These are phyloP conservation scores for Flaveria brownii DNA, from an alignment of 129 eudicot species.

Conservation along the genomic window DNA sequence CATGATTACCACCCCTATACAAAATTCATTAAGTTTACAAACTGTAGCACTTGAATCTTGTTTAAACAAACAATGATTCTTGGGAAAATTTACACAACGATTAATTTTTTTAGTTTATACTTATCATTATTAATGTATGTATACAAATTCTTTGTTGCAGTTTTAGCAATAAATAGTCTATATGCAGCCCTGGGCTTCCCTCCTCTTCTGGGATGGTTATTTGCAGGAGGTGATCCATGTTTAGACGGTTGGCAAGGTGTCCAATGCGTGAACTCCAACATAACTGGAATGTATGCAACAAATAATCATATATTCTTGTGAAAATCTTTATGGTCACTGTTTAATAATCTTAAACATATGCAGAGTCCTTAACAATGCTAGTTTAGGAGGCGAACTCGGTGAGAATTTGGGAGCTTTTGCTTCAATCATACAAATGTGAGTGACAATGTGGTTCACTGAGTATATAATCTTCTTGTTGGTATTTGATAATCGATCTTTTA, in stretches of 20 bases:
- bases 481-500: neutral
- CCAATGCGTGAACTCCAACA: slow-evolving; percentile 74
- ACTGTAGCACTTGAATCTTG: neutral
- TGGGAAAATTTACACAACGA: neutral
- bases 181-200: slow-evolving; percentile 81
- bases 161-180: slow-evolving; percentile 67
- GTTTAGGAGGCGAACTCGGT: slow-evolving; percentile 79
- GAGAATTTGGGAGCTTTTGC: slow-evolving; percentile 61
- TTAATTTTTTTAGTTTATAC: no score
- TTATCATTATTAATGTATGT: no score
- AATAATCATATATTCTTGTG: slow-evolving; percentile 65
- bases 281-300: slow-evolving; percentile 76
- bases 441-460: slow-evolving; percentile 25
- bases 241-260: slow-evolving; percentile 91
- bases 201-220: slow-evolving; percentile 74
- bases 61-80: neutral
- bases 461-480: slow-evolving; percentile 25
- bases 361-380: slow-evolving; percentile 67
- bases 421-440: slow-evolving; percentile 80
- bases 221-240: slow-evolving; percentile 88
- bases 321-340: slow-evolving; percentile 52
- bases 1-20: neutral
- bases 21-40: neutral
- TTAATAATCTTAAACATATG: slow-evolving; percentile 27
- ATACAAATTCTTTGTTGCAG: slow-evolving; percentile 49